Evolutionary conservation across 2,329 filamentous ascomycete genomes (phyloP), one percentile per base, ranked within the genome.

Genomic region (Fusarium torulosum): DNA sequence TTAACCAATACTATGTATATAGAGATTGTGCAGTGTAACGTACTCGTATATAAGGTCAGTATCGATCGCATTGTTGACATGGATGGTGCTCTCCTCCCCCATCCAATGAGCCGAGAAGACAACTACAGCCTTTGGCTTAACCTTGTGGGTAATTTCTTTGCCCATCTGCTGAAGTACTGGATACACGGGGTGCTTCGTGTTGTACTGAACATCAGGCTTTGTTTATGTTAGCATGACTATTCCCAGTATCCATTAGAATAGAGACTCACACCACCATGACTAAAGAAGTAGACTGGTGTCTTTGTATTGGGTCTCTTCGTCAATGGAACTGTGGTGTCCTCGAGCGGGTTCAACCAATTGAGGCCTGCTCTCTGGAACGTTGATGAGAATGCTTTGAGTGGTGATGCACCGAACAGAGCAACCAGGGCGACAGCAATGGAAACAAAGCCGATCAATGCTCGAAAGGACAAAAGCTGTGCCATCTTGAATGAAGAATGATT

Each of bases 31-130:
- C 27, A 4, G 7, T 50, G 21, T 23, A 35, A 53, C 64, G 58
- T 76, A 87, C 85, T 93, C 90, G 75, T 92, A 93, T 50, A 93
- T 90, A 67, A 93, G 74, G 58, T 89, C 86, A 5, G 85, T 88
- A n/a, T 83, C 79, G 57, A 87, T 87, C 4, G 86, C 88, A 10
- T 85, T 86, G 75, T 92, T 93, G 69, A 93, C 84, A 71, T 90
- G 81, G 63, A 93, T 85, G 5, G 80, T 82, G 69, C 84, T 80
- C 38, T 78, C 77, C 54, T 74, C 79, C 44, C 84, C 88, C 78
- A 92, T 88, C 91, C 91, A 94, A 77, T 94, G 91, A 1, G 90
- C 91, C 1, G 91, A 93, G 75, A 94, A 90, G 25, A 93, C 89
- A 1, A 94, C 87, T 17, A 94, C 84, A 3, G 90, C 91, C 64